phyloP scores from a whole-genome alignment of 2,329 filamentous ascomycete species.

The Rhynchosporium graminicola region DNA sequence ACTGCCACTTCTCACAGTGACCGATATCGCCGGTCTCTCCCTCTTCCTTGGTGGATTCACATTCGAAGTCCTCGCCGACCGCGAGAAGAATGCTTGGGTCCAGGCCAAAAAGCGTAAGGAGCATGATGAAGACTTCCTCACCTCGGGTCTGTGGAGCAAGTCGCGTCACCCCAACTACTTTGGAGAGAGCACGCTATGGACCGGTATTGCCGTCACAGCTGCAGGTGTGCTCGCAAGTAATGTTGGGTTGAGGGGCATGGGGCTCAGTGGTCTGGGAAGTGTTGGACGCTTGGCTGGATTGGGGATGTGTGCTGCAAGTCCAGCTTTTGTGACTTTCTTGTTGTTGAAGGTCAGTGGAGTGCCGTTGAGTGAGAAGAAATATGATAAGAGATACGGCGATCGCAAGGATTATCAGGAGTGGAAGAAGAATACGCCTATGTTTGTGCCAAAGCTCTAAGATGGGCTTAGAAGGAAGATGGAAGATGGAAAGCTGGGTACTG shows the following conservation, averaged over 20 bases:
- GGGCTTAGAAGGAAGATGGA: not conserved
- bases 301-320: slow-evolving; percentile 51
- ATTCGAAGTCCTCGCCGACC: slow-evolving; percentile 63
- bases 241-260: slow-evolving; percentile 59
- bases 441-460: slow-evolving; percentile 57
- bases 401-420: slow-evolving; percentile 67
- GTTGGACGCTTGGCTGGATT: slow-evolving; percentile 47
- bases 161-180: slow-evolving; percentile 71
- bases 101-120: slow-evolving; percentile 62
- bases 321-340: slow-evolving; percentile 64
- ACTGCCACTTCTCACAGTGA: slow-evolving; percentile 49
- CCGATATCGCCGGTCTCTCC: slow-evolving; percentile 58
- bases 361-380: slow-evolving; percentile 68
- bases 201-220: slow-evolving; percentile 61
- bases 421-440: slow-evolving; percentile 66
- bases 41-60: slow-evolving; percentile 60
- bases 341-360: slow-evolving; percentile 64
- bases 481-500: too few relatives aligned
- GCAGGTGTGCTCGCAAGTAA: slow-evolving; percentile 56
- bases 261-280: slow-evolving; percentile 48
- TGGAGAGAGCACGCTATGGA: slow-evolving; percentile 70
- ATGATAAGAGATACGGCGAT: slow-evolving; percentile 64
- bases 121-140: slow-evolving; percentile 68
- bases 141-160: slow-evolving; percentile 60
- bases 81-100: slow-evolving; percentile 64